Evolutionary conservation across 371 early-diverging fungal genomes (phyloP), one percentile per base, ranked within the genome.

Genomic region (Parasitella parasitica): DNA sequence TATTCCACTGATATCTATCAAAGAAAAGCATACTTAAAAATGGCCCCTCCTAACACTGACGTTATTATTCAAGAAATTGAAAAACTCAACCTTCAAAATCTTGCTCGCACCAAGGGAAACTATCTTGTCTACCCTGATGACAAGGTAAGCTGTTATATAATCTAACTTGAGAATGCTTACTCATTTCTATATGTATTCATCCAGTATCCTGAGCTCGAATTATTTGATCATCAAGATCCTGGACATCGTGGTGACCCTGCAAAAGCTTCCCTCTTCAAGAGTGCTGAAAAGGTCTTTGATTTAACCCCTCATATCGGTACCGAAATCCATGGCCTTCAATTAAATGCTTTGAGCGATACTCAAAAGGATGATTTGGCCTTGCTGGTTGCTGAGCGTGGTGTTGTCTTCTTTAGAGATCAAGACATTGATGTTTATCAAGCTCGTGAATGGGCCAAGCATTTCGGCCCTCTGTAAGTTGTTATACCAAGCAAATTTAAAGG

Each of bases 361-460:
- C 87, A 86, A 49, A 67, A 80, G 57, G 78, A 82, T 24, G 87
- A 86, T 39, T 72, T 86, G 35, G 86, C 87, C 30, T 72, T 82
- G n/a, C 67, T 86, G 38, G 82, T 81, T 30, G 79, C 87, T 28
- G 81, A 85, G 57, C 81, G 89, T 38, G 86, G 86, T 30, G 89
- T 89, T 2, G 87, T 87, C 34, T 87, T 86, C 59, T 82, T 89
- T 66, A 79, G 87, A 16, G 77, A 84, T 49, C 89, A 89, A 69
- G 84, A 86, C 50, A 66, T 86, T 53, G 78, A 78, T 34, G 70
- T 75, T 32, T 76, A 84, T 41, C 76, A 85, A 67, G 84, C 78
- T 53, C 60, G 72, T 37, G 84, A 82, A 46, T 71, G 87, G 9
- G 85, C 76, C 9, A 65, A 73, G 12, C 69, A 80, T 43, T 84